phyloP scores from a whole-genome alignment of 257 asterid genomes.

The Primulina huaijiensis region DNA sequence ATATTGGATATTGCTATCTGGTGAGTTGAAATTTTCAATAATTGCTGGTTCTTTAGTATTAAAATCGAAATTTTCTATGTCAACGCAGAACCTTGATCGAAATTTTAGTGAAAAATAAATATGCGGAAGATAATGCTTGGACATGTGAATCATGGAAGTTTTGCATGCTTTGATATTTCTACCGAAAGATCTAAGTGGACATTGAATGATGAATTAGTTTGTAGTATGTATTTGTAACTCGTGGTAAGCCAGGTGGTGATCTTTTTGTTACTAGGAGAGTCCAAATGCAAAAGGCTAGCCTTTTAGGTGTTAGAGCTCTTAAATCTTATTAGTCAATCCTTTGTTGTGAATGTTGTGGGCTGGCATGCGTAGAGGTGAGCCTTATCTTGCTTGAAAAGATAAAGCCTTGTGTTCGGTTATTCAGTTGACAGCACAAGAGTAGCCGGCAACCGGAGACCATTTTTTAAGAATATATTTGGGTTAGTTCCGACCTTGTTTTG shows the following conservation, averaged over 20 bases:
- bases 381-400: no score
- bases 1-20: not conserved
- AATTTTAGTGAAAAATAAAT: not conserved
- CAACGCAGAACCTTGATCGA: not conserved
- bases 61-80: not conserved
- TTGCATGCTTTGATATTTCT: not conserved
- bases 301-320: not conserved
- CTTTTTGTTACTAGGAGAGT: not conserved
- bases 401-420: no score
- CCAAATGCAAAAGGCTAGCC: not conserved
- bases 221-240: not conserved
- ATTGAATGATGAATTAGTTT: not conserved
- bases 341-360: no score
- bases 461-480: no score
- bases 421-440: not conserved
- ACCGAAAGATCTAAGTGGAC: no score
- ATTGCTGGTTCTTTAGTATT: not conserved
- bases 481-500: not conserved
- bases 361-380: no score
- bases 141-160: not conserved
- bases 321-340: not conserved
- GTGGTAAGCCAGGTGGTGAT: not conserved
- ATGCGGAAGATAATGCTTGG: not conserved
- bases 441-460: no score
- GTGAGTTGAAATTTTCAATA: no score